These are phyloP conservation scores for Yamadazyma dendronema DNA, from an alignment of 1,139 yeast species.

Conservation along the genomic window DNA sequence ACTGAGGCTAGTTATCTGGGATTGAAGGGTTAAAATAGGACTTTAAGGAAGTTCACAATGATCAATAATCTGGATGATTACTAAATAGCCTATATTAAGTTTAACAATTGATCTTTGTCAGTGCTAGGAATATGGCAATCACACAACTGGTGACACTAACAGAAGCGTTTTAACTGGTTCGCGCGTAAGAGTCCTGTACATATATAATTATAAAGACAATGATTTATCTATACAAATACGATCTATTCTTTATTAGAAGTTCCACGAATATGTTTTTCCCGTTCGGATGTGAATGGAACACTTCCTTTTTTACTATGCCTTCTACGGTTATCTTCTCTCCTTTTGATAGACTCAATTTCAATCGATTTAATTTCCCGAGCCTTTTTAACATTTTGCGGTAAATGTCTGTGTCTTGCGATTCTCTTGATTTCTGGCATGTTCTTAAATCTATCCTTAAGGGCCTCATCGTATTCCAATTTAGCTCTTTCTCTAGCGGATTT, in stretches of 20 bases:
- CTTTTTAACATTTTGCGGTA: constrained; percentile 82
- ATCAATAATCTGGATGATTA: no score
- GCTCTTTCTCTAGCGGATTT: constrained; percentile 78
- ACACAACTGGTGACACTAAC: constrained; percentile 2
- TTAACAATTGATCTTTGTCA: not conserved
- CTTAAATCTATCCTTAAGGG: constrained; percentile 87
- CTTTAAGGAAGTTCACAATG: no score
- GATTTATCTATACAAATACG: not conserved
- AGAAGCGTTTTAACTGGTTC: constrained; percentile 3
- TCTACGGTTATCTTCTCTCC: constrained; percentile 79
- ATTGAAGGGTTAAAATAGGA: no score
- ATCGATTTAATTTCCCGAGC: constrained; percentile 81
- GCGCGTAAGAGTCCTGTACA: not conserved
- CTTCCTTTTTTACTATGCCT: constrained; percentile 72
- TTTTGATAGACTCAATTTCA: constrained; percentile 70
- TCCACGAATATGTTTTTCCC: constrained; percentile 83
- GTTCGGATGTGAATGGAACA: constrained; percentile 63
- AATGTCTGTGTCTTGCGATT: constrained; percentile 87
- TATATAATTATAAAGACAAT: not conserved
- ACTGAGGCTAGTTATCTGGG: no score
- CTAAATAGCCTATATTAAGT: no score
- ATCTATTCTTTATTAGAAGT: constrained; percentile 60
- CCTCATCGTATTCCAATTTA: constrained; percentile 86
- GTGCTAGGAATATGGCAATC: not conserved
- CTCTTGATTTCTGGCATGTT: constrained; percentile 95